Evolutionary conservation across 352 stramenopile species (phyloP).

Genomic region (Blastocystis sp.): DNA sequence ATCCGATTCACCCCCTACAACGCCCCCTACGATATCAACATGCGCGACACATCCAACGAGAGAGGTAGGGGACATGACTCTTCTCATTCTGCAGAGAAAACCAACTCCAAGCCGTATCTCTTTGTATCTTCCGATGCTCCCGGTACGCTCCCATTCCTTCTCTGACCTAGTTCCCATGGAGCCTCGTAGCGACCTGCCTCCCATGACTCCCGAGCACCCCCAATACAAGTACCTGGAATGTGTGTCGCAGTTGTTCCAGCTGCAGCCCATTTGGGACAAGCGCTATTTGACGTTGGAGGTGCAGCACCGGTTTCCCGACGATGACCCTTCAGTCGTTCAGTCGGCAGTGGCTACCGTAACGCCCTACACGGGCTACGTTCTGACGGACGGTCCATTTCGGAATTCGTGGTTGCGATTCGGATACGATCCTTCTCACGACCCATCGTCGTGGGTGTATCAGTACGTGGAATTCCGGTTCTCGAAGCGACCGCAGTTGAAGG

Average conservation of each 20-base stretch:
- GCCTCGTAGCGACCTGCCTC: not conserved
- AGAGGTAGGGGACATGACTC: not conserved
- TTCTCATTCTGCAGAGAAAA: not conserved
- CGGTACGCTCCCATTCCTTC: not conserved
- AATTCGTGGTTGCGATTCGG: not conserved
- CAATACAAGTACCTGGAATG: not conserved
- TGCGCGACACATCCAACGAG: not conserved
- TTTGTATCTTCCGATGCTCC: not conserved
- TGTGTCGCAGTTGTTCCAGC: not conserved
- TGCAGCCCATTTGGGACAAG: conserved; percentile 15
- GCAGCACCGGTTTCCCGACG: not conserved
- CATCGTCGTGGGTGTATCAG: not conserved
- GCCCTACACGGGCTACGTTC: not conserved
- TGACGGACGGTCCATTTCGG: conserved; percentile 10
- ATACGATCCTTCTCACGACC: not conserved
- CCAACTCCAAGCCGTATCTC: not conserved
- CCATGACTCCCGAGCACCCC: not conserved
- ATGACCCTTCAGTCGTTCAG: not conserved
- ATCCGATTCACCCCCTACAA: not conserved
- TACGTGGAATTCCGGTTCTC: conserved; percentile 19
- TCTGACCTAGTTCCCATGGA: not conserved
- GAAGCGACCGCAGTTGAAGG: not conserved
- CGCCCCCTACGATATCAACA: not conserved
- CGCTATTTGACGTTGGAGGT: not conserved
- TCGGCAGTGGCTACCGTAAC: not conserved